phyloP scores from a whole-genome alignment of 2,329 filamentous ascomycete genomes.

The Fusarium nodosum region DNA sequence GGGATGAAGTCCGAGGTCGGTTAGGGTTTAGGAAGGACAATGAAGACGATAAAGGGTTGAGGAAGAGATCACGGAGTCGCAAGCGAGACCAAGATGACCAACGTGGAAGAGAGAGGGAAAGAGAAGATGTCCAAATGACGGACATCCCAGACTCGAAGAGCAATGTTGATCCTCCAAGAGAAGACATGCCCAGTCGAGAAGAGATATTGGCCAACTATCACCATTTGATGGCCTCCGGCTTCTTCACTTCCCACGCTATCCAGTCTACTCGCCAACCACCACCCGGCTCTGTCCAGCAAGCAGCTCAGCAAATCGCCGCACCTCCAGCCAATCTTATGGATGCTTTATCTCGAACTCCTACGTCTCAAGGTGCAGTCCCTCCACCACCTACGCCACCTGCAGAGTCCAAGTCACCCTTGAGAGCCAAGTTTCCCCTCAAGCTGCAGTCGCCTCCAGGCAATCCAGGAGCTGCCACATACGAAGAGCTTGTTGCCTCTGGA shows the following conservation, averaged over 20 bases:
- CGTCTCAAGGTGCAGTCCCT: constrained; percentile 28
- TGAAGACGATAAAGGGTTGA: constrained; percentile 44
- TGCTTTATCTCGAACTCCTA: constrained; percentile 34
- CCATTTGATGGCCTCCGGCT: constrained; percentile 68
- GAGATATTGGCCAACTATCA: constrained; percentile 70
- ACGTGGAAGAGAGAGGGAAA: constrained; percentile 35
- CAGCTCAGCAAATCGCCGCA: constrained; percentile 14
- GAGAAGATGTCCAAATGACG: constrained; percentile 35
- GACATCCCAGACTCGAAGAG: constrained; percentile 26
- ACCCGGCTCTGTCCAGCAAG: constrained; percentile 32
- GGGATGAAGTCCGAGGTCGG: constrained; percentile 56
- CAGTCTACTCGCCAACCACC: constrained; percentile 66
- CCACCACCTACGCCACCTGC: constrained; percentile 19
- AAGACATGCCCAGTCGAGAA: constrained; percentile 57
- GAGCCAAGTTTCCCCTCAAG: constrained; percentile 25
- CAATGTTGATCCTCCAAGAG: constrained; percentile 22
- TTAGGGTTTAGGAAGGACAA: constrained; percentile 51
- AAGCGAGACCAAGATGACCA: constrained; percentile 38
- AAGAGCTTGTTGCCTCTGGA: constrained; percentile 46
- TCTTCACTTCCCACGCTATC: constrained; percentile 71
- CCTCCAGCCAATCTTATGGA: constrained; percentile 21
- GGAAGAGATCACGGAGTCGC: constrained; percentile 45
- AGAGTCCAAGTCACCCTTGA: constrained; percentile 34
- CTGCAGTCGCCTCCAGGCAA: constrained; percentile 23
- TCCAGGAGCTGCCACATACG: constrained; percentile 45